Conservation (phyloP, 352 stramenopile species). For the Aphanomyces astaci region DNA sequence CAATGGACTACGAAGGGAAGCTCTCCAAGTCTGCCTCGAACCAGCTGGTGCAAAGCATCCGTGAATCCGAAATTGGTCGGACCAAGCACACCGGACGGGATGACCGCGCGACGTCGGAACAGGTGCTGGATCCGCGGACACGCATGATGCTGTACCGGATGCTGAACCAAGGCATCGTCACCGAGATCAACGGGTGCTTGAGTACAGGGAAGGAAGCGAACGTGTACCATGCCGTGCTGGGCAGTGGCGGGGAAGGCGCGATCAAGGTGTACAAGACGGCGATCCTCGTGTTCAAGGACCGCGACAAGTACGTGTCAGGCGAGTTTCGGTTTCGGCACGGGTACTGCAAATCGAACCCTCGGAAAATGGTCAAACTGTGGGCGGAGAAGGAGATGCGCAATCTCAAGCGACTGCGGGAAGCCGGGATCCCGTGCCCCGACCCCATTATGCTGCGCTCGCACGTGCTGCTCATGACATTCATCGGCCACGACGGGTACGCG, state of each 20-base stretch:
- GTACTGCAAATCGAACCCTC: slow-evolving; percentile 95
- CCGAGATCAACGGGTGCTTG: slow-evolving; percentile 97
- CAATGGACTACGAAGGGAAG: slow-evolving; percentile 23
- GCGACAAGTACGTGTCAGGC: slow-evolving; percentile 98
- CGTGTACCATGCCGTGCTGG: slow-evolving; percentile 94
- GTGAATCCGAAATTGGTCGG: slow-evolving; percentile 64
- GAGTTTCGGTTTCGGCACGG: slow-evolving; percentile 97
- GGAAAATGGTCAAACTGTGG: slow-evolving; percentile 99
- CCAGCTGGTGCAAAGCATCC: slow-evolving; percentile 63
- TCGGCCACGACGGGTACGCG: slow-evolving; percentile 92
- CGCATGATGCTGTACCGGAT: slow-evolving; percentile 99
- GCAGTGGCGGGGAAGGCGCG: slow-evolving; percentile 71
- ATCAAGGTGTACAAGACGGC: slow-evolving; percentile 39
- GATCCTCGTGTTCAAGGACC: slow-evolving; percentile 99
- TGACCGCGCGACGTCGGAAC: slow-evolving; percentile 96
- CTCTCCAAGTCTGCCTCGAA: slow-evolving; percentile 76
- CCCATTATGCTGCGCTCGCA: slow-evolving; percentile 94
- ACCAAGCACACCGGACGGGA: slow-evolving; percentile 92
- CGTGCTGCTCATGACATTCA: slow-evolving; percentile 99
- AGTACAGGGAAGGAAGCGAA: slow-evolving; percentile 99
- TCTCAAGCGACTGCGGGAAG: slow-evolving; percentile 86
- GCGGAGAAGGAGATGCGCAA: slow-evolving; percentile 99
- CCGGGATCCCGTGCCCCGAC: slow-evolving; percentile 86
- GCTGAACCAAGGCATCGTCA: slow-evolving; percentile 93
- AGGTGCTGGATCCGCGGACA: slow-evolving; percentile 97